Conservation (phyloP, 2,329 filamentous ascomycete species). For the Pleoardoris graminearum region DNA sequence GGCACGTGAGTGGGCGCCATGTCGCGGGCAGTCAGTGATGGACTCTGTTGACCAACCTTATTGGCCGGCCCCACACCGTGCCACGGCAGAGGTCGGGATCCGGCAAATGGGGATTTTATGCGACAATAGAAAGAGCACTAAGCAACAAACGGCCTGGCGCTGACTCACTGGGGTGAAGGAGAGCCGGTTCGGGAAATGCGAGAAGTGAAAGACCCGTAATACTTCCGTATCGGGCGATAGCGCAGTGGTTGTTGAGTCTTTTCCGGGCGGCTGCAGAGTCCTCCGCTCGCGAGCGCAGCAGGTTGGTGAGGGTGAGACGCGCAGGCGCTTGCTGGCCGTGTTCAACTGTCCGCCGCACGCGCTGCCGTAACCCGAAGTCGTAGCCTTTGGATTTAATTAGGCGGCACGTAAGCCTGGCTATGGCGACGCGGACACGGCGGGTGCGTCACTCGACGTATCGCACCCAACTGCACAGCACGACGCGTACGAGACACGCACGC, state of each 20-base stretch:
- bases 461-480: conserved; percentile 39
- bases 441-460: conserved; percentile 44
- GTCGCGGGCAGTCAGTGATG: conserved; percentile 11
- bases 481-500: conserved; percentile 18
- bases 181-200: conserved; percentile 29
- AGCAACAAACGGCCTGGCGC: conserved; percentile 37
- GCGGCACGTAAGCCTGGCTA: conserved; percentile 38
- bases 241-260: conserved; percentile 27
- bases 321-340: conserved; percentile 21
- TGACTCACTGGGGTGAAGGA: conserved; percentile 33
- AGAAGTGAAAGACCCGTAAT: conserved; percentile 38
- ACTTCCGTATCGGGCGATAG: conserved; percentile 36
- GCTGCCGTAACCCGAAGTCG: conserved; percentile 32
- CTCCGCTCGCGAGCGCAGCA: conserved; percentile 21
- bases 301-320: conserved; percentile 22
- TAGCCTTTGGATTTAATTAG: conserved; percentile 30
- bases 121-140: conserved; percentile 38
- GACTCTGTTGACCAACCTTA: conserved; percentile 27
- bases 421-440: conserved; percentile 36
- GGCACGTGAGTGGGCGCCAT: conserved; percentile 47
- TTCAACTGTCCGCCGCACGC: conserved; percentile 25
- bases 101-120: conserved; percentile 33
- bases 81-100: conserved; percentile 25
- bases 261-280: conserved; percentile 29
- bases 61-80: conserved; percentile 27